Percentiles rank a stretch among this genome's conserved stretches.
Conservation (phyloP, 192 early-diverging fungal species). For the Umbelopsis isabellina region DNA sequence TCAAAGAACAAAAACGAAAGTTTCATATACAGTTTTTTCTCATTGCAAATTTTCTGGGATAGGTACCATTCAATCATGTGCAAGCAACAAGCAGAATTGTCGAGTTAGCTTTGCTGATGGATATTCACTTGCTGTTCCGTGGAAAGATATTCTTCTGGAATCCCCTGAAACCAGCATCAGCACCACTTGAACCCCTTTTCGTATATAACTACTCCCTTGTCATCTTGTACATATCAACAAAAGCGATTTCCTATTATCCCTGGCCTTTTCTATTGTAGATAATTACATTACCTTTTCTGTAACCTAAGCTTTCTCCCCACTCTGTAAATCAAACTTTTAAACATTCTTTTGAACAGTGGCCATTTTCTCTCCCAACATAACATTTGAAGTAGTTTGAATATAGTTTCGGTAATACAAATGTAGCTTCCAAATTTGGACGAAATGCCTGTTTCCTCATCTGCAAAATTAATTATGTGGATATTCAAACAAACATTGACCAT, state of each 20-base stretch:
- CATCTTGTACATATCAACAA: conserved; percentile 2
- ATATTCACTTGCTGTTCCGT: conserved; percentile 25
- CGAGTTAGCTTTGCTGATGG: conserved; percentile 26
- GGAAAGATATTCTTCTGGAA: conserved; percentile 29
- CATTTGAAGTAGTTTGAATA: too few species aligned
- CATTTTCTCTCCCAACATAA: too few species aligned
- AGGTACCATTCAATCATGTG: conserved; percentile 26
- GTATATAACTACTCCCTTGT: background rate
- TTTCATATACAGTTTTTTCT: background rate
- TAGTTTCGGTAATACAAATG: too few species aligned
- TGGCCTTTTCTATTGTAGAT: background rate
- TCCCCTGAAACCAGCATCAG: background rate
- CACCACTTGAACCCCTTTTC: background rate
- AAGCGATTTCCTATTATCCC: too few species aligned
- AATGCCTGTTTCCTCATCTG: too few species aligned
- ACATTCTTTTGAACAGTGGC: too few species aligned
- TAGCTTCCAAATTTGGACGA: too few species aligned
- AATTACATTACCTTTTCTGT: background rate
- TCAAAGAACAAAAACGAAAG: too few species aligned
- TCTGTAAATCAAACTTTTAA: too few species aligned
- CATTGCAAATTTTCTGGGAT: background rate
- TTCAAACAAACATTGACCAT: background rate
- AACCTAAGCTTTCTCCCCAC: background rate
- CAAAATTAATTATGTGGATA: too few species aligned
- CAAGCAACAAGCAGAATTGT: conserved; percentile 13